Conservation (phyloP, 306 rosid genomes). For the Castanea sativa region DNA sequence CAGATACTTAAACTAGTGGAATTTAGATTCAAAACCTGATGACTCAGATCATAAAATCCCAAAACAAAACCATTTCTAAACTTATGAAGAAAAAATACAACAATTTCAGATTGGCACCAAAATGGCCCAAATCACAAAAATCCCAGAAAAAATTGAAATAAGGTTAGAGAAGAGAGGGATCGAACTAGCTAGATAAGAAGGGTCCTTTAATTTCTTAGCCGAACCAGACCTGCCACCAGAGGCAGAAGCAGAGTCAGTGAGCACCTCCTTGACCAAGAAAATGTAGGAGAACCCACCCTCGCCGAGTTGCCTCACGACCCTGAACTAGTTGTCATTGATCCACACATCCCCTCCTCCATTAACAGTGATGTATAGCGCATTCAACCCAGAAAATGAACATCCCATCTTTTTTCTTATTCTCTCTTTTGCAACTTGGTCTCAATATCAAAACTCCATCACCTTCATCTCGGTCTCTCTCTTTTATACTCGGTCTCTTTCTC, state of each 20-base stretch:
- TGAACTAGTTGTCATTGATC: slow-evolving; percentile 95
- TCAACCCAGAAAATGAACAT: slow-evolving; percentile 87
- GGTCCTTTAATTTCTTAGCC: slow-evolving; percentile 66
- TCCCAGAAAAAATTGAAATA: background rate
- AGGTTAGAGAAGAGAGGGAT: slow-evolving; percentile 4
- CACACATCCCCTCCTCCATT: slow-evolving; percentile 94
- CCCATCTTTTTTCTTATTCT: slow-evolving; percentile 44
- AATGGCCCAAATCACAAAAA: background rate
- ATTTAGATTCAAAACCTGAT: background rate
- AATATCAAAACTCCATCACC: no score
- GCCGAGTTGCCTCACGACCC: slow-evolving; percentile 85
- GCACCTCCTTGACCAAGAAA: slow-evolving; percentile 72
- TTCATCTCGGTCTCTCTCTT: no score
- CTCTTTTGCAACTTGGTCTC: no score
- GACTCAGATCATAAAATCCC: slow-evolving; percentile 32
- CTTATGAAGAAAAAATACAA: background rate
- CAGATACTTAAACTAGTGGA: background rate
- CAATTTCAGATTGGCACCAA: background rate
- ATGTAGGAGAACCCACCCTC: slow-evolving; percentile 98
- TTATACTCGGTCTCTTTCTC: no score
- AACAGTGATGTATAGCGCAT: slow-evolving; percentile 76
- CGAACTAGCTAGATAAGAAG: slow-evolving; percentile 75
- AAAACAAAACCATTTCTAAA: background rate
- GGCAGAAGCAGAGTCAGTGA: slow-evolving; percentile 41
- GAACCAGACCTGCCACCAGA: slow-evolving; percentile 47